These are phyloP conservation scores for Diaporthe vexans DNA, from an alignment of 2,329 filamentous ascomycete genomes.

Conservation along the genomic window DNA sequence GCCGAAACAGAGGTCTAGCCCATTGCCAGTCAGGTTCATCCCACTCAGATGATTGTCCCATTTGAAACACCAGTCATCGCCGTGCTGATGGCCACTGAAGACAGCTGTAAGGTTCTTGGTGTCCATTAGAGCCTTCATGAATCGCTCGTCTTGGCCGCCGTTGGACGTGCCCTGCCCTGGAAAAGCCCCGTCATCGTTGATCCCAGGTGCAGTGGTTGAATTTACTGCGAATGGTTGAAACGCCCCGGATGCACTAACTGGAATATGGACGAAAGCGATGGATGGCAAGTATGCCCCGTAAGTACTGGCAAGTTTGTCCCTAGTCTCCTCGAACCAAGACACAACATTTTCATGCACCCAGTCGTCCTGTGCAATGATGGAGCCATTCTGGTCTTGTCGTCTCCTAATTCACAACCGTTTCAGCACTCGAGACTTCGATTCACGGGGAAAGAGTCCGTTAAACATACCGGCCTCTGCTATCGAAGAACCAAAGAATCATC, in stretches of 20 bases:
- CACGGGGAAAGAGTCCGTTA: accelerated
- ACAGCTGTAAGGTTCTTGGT: slow-evolving; percentile 69
- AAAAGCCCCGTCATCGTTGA: slow-evolving; percentile 60
- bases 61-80: slow-evolving; percentile 69
- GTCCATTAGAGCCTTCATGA: slow-evolving; percentile 72
- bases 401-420: slow-evolving; percentile 50
- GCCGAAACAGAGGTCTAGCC: slow-evolving; percentile 60
- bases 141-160: slow-evolving; percentile 66
- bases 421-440: neutral
- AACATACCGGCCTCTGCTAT: slow-evolving; percentile 60
- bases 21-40: slow-evolving; percentile 54
- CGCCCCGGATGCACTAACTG: slow-evolving; percentile 50
- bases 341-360: slow-evolving; percentile 62
- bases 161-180: slow-evolving; percentile 60
- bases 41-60: slow-evolving; percentile 55
- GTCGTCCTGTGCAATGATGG: slow-evolving; percentile 47
- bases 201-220: slow-evolving; percentile 56
- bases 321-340: slow-evolving; percentile 59
- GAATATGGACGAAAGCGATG: slow-evolving; percentile 65
- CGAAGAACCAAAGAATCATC: slow-evolving; percentile 73
- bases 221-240: slow-evolving; percentile 52
- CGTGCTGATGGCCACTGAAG: slow-evolving; percentile 78
- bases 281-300: slow-evolving; percentile 57
- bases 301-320: slow-evolving; percentile 46
- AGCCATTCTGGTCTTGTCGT: slow-evolving; percentile 46